Evolutionary conservation across 345 rosid genomes (phyloP).

Genomic region (Acer negundo): DNA sequence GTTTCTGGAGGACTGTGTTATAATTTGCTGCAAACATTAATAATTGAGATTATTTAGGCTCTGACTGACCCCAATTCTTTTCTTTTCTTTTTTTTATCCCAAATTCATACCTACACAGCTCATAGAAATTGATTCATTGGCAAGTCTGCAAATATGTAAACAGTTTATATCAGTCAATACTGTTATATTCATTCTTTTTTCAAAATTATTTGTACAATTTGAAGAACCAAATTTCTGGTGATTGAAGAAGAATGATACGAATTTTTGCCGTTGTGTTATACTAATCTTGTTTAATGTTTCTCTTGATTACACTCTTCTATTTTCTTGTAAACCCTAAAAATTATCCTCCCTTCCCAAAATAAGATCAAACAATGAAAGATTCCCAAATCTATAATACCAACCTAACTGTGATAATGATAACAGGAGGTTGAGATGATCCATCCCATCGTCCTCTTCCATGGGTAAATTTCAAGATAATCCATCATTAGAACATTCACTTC

Average conservation of each 20-base stretch:
- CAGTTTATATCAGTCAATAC: neutral
- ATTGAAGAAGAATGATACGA: neutral
- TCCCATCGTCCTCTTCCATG: no score
- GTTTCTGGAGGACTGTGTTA: slow-evolving; percentile 77
- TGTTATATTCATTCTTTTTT: neutral
- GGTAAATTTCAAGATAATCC: no score
- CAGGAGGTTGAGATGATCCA: no score
- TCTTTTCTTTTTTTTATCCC: no score
- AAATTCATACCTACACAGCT: slow-evolving; percentile 3
- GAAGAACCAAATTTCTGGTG: neutral
- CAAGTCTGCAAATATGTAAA: slow-evolving; percentile 2
- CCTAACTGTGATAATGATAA: neutral
- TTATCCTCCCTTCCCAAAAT: no score
- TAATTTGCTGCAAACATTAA: slow-evolving; percentile 48
- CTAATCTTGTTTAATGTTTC: no score
- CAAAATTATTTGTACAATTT: neutral
- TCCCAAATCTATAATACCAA: neutral
- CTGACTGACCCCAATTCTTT: neutral
- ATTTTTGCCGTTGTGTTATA: neutral
- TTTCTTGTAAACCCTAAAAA: neutral
- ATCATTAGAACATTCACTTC: no score
- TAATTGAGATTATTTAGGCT: slow-evolving; percentile 7
- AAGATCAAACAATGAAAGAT: neutral
- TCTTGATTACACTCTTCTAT: neutral
- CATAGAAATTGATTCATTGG: slow-evolving; percentile 19